Evolutionary conservation across 129 eudicot genomes (phyloP), one percentile per base, ranked within the genome.

Genomic region (Escallonia rubra): DNA sequence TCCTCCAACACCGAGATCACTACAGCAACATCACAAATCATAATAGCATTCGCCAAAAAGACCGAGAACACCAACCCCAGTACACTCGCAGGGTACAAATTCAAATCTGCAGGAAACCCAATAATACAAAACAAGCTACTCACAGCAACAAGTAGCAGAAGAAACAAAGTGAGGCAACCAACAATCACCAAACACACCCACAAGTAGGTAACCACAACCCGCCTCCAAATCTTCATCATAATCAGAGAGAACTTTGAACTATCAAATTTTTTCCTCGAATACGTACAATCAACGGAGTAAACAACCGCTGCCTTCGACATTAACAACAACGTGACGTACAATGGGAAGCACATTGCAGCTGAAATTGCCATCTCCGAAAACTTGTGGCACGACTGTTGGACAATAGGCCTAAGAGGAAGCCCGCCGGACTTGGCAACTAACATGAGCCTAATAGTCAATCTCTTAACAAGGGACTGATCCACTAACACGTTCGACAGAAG

Each of bases 1-100:
- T 93, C 93, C 83, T 93, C 98, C 87, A 93, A 80, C 41, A 93
- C 95, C 10, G 98, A 93, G 45, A 93, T 84, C 54, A 93, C 98
- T 81, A 89, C 69, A 42, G 92, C 87, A 69, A 84, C 71, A 63
- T 89, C 83, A 68, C 95, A 84, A 44, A 89, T 77, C 13, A 93
- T 87, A 13, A 89, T 86, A 2, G 95, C 90, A 71, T 89, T 84
- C 4, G 92, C 96, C 9, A 89, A 79, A 50, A 86, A 74, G 55
- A 93, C 82, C 0, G 95, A 93, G 71, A 89, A 89, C 6, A 71
- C 66, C 59, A 93, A 50, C 45, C 99, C 96, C 9, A 79, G 54
- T 10, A 77, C 7, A 48, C 89, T 74, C 0, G 82, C 93, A 12
- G 90, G 71, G 65, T 89, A 93, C 9, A 62, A 69, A 64, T 76